These are phyloP conservation scores for Lactifluus pinguis DNA, from an alignment of 768 basidiomycete genomes.

Conservation along the genomic window DNA sequence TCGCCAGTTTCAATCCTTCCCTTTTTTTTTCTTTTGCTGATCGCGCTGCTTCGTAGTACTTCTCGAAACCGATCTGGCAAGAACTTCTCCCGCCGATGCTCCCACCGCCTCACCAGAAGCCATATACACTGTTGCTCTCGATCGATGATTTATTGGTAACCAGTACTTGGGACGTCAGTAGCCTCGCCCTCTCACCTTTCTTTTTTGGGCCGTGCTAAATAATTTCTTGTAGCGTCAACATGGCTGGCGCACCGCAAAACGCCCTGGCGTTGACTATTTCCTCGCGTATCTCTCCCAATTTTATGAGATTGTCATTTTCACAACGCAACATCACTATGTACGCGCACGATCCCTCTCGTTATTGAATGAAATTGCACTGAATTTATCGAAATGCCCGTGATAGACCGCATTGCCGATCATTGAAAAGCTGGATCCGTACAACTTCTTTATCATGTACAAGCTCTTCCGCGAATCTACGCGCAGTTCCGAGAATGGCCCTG, in stretches of 20 bases:
- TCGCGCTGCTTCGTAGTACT: constrained; percentile 43
- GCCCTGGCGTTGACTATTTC: constrained; percentile 98
- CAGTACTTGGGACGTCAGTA: constrained; percentile 91
- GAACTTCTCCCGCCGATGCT: constrained; percentile 85
- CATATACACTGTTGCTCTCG: constrained; percentile 86
- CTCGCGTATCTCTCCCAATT: constrained; percentile 95
- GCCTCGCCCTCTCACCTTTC: not conserved
- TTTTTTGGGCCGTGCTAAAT: not conserved
- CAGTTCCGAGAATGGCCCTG: constrained; percentile 68
- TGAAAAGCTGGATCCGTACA: constrained; percentile 91
- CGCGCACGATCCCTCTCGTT: constrained; percentile 35
- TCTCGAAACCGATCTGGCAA: constrained; percentile 89
- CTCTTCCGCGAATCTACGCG: constrained; percentile 92
- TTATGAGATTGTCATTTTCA: constrained; percentile 96
- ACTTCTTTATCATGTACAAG: constrained; percentile 78
- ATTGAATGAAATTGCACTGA: not conserved
- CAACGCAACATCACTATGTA: constrained; percentile 82
- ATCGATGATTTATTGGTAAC: constrained; percentile 88
- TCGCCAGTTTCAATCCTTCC: constrained; percentile 5
- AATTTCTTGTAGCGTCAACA: constrained; percentile 55
- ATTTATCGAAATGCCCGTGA: not conserved
- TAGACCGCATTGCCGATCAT: constrained; percentile 84
- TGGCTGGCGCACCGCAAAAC: constrained; percentile 96
- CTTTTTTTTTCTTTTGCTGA: not conserved
- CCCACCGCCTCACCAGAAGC: constrained; percentile 75